Base-by-base conservation (phyloP, 2,329 filamentous ascomycete species). In the Calonectria ilicicola region DNA sequence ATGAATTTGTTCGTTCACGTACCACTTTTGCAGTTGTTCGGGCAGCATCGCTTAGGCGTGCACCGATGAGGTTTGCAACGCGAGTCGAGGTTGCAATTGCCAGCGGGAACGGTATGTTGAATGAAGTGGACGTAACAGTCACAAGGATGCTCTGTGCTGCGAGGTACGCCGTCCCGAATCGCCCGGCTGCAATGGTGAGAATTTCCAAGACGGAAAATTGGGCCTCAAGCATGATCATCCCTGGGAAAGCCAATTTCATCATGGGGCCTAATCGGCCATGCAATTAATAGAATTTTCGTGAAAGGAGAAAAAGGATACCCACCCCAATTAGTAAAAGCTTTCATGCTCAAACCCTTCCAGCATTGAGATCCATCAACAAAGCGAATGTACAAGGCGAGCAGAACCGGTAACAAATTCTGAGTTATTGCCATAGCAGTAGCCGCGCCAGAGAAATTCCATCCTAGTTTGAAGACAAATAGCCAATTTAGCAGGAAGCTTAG, bases 191-290 rank as follows among this genome's bases (percentile, higher is more conserved):
- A 15, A 98, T 88, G 0, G 95, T 97, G 53, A 98, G 87, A 47
- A 98, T 91, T 82, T 98, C 96, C 79, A 98, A 97, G 3, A 95
- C 95, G 2, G 98, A 89, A 83, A 94, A 97, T 82, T 98, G 95
- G 1, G 96, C 95, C 80, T 97, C 92, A 1, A 98, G 93, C 95
- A 98, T 98, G 74, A 97, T 86, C 81, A 98, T 91, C 1, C 96
- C 96, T 0, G 96, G 95, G 2, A 98, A 85, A 0, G 95, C 95
- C 10, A 98, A 91, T 60, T 91, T 91, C 77, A 98, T 90, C 95
- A 97, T 97, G 0, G 81, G 76, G 2, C 95, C 56, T 79, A 12
- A 38, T 5, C 3, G n/a, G n/a, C 4, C 10, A 19, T 3, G 19
- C 9, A n/a, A 38, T 72, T 27, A 68, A 44, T 21, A 9, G 17